phyloP scores from a whole-genome alignment of 2,329 filamentous ascomycete species.

The Huntiella decipiens region DNA sequence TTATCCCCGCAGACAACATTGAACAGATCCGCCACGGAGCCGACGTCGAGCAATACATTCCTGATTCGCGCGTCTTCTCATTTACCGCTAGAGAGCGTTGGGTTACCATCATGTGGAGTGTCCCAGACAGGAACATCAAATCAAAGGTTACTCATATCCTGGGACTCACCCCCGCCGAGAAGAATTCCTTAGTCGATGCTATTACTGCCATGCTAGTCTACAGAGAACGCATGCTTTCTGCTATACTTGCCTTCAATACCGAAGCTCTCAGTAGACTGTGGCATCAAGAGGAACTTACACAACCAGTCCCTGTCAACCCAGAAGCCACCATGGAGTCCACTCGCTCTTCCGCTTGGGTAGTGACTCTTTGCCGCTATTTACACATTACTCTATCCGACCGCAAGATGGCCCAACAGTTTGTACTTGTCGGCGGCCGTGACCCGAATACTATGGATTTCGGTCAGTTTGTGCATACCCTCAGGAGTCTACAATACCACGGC shows the following conservation, averaged over 20 bases:
- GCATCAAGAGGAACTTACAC: too few species aligned
- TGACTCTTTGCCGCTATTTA: slow-evolving; percentile 37
- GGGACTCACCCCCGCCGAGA: slow-evolving; percentile 51
- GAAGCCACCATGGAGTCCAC: too few species aligned
- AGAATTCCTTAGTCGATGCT: slow-evolving; percentile 65
- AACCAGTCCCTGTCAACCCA: too few species aligned
- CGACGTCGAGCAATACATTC: slow-evolving; percentile 74
- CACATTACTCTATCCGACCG: slow-evolving; percentile 77
- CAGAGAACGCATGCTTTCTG: slow-evolving; percentile 35
- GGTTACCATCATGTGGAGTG: slow-evolving; percentile 78
- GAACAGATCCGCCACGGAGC: slow-evolving; percentile 69
- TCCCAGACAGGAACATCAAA: slow-evolving; percentile 47
- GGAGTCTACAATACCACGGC: slow-evolving; percentile 27
- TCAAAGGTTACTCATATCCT: slow-evolving; percentile 80
- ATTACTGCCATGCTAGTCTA: slow-evolving; percentile 71
- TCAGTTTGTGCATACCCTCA: slow-evolving; percentile 36
- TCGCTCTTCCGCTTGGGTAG: too few species aligned
- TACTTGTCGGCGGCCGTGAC: slow-evolving; percentile 33
- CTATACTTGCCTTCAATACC: too few species aligned
- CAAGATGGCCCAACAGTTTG: slow-evolving; percentile 30
- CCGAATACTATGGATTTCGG: slow-evolving; percentile 52
- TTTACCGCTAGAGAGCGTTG: slow-evolving; percentile 51
- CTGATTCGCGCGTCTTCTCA: slow-evolving; percentile 52
- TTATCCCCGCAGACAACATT: slow-evolving; percentile 88
- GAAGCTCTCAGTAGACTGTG: too few species aligned